These are phyloP conservation scores for Pleurozium schreberi DNA, from an alignment of 225 moss, liverwort and hornwort species.

Conservation along the genomic window DNA sequence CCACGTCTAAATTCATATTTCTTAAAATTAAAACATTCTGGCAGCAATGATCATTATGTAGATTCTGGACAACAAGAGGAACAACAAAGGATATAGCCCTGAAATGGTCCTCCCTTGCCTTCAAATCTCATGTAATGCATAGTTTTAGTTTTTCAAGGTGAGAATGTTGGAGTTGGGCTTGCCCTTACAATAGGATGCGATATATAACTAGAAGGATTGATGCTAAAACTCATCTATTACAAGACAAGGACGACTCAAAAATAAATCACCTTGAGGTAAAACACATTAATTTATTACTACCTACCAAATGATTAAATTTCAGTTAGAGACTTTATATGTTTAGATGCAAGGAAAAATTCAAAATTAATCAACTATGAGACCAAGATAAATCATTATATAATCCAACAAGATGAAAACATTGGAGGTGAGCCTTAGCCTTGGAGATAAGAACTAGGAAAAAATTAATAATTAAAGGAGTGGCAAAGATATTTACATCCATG, in stretches of 20 bases:
- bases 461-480: background rate
- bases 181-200: background rate
- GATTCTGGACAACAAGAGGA: too few species aligned
- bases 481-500: too few species aligned
- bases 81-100: too few species aligned
- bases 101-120: too few species aligned
- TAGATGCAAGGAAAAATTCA: background rate
- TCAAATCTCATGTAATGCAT: too few species aligned
- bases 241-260: rapidly evolving
- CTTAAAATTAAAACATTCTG: too few species aligned
- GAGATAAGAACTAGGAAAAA: background rate
- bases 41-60: too few species aligned
- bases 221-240: background rate
- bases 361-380: background rate
- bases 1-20: too few species aligned
- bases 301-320: background rate
- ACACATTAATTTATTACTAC: background rate
- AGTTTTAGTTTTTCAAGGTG: background rate
- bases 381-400: background rate
- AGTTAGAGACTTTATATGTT: too few species aligned
- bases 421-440: rapidly evolving
- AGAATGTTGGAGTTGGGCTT: background rate
- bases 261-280: rapidly evolving
- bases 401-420: background rate
- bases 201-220: background rate